Base-by-base conservation (phyloP, 2,329 filamentous ascomycete genomes). In the Cryphonectria japonica region DNA sequence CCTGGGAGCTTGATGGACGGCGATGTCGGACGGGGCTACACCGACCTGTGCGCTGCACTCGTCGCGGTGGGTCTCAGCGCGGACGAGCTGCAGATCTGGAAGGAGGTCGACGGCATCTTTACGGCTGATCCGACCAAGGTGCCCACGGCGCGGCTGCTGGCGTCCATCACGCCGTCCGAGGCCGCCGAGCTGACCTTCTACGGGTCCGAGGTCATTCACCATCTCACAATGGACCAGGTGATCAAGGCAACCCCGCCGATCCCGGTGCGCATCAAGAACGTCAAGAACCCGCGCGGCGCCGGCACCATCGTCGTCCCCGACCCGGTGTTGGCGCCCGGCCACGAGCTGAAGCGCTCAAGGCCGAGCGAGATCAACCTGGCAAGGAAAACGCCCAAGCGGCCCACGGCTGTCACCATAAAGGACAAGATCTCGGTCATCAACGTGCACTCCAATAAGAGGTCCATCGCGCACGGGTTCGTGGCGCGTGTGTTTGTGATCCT, bases 201-300 rank as follows among this genome's bases (percentile, higher is more conserved):
- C 79, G 93, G 93, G 73, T 95, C 95, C 73, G 96, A 99, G 81
- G 96, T 99, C 78, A 99, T 99, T 76, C 96, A 99, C 80, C 96
- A 97, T 75, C 92, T 98, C 79, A 99, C 96, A 77, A 98, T 99
- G 95, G 95, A 98, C 83, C 96, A 98, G 82, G 90, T 92, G 74
- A 94, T 96, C 78, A 92, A 93, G 77, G 93, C 93, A n/a, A 82
- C 85, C 34, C 89, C 89, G 0, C 91, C 91, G 67, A 96, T 96
- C 77, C 92, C 91, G 22, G 95, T 96, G 77, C 92, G 93, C 75
- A 96, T 96, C 83, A 96, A 96, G 85, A 97, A 97, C 78, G 93
- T 97, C 79, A 95, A 94, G 84, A 96, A 96, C 79, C 92, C 93
- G 0, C 87, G 89, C 60, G 92, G 92, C 70, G 88, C 88, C 66